Conservation (phyloP, 768 basidiomycete species). For the Tylopilus intermedius region DNA sequence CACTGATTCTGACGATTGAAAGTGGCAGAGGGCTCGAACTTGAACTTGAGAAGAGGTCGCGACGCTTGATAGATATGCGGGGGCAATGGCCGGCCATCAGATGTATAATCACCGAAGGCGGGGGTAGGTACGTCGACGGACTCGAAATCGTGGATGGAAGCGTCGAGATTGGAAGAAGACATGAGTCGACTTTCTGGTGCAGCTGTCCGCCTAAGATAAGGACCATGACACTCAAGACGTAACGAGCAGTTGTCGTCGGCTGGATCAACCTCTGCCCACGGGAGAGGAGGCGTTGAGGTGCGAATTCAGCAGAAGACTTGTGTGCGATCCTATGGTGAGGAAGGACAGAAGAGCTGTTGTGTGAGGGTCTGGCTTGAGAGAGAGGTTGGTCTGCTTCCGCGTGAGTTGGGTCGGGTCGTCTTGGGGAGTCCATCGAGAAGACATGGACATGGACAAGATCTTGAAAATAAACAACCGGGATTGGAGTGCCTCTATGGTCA, state of each 20-base stretch:
- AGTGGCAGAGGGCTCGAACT: conserved; percentile 27
- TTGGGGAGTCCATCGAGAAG: conserved; percentile 64
- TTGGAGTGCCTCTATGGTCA: conserved; percentile 26
- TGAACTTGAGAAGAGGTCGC: no score
- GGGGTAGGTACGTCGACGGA: no score
- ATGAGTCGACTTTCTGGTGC: conserved; percentile 50
- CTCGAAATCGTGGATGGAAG: conserved; percentile 61
- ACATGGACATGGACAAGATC: conserved; percentile 71
- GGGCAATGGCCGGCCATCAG: no score
- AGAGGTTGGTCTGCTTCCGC: conserved; percentile 36
- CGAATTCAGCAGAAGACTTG: conserved; percentile 41
- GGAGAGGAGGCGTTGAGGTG: conserved; percentile 31
- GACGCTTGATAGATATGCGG: no score
- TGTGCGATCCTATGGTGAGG: conserved; percentile 30
- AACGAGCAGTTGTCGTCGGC: conserved; percentile 79
- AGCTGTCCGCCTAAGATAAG: conserved; percentile 71
- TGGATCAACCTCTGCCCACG: conserved; percentile 62
- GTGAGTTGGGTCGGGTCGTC: conserved; percentile 41
- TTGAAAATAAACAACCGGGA: conserved; percentile 85
- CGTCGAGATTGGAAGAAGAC: conserved; percentile 56
- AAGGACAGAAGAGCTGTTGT: conserved; percentile 34
- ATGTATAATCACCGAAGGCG: no score
- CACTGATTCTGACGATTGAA: conserved; percentile 33
- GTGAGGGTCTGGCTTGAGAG: conserved; percentile 28
- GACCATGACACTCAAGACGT: conserved; percentile 77